Evolutionary conservation across 2,329 filamentous ascomycete species (phyloP).

Genomic region (Ilyonectria mors-panacis): DNA sequence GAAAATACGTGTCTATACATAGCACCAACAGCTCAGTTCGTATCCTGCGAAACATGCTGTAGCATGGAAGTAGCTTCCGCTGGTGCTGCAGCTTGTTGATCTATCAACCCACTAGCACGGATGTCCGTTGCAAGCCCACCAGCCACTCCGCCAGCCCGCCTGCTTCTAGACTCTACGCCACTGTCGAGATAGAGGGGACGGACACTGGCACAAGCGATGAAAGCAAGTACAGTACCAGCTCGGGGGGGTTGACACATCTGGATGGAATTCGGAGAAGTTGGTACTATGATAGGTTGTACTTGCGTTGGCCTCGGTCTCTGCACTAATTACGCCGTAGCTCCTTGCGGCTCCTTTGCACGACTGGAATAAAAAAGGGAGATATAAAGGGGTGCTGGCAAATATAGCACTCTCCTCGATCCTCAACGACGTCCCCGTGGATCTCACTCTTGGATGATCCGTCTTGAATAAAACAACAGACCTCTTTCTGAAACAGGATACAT

Average conservation of each 20-base stretch:
- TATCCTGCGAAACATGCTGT: background rate
- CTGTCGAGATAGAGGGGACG: constrained; percentile 11
- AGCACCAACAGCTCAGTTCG: background rate
- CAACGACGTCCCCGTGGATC: constrained; percentile 8
- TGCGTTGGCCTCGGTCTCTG: constrained; percentile 3
- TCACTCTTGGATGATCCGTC: constrained; percentile 8
- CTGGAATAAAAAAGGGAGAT: background rate
- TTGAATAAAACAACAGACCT: constrained; percentile 22
- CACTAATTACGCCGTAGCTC: background rate
- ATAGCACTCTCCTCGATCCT: background rate
- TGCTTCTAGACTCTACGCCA: constrained; percentile 13
- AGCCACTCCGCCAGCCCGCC: constrained; percentile 10
- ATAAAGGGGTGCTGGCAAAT: background rate
- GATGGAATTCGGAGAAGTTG: background rate
- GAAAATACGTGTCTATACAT: constrained; percentile 15
- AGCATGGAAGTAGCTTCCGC: background rate
- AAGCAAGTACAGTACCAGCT: background rate
- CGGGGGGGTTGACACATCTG: background rate
- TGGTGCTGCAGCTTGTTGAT: background rate
- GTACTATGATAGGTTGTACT: background rate
- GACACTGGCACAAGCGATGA: background rate
- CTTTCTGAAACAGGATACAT: constrained; percentile 27
- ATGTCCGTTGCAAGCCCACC: constrained; percentile 13
- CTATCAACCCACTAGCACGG: constrained; percentile 5
- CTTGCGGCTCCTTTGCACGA: background rate